These are phyloP conservation scores for Mycena latifolia DNA, from an alignment of 768 basidiomycete species.

Conservation along the genomic window DNA sequence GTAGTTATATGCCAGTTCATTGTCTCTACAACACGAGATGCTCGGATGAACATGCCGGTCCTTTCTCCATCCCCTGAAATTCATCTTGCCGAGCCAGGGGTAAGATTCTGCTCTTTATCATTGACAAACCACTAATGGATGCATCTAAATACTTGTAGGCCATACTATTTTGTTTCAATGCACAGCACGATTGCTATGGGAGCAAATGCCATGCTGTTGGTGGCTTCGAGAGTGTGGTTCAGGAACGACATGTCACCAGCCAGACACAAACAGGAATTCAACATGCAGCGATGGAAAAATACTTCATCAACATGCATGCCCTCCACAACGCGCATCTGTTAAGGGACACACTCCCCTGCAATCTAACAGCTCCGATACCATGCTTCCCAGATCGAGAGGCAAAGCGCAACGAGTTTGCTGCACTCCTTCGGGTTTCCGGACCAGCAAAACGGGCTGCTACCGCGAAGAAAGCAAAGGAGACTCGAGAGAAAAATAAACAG, in stretches of 20 bases:
- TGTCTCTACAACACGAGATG: conserved; percentile 4
- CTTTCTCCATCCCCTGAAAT: not conserved
- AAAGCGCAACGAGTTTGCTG: conserved; percentile 1
- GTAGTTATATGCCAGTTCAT: not conserved
- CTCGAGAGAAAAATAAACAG: conserved; percentile 9
- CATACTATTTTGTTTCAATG: conserved; percentile 3
- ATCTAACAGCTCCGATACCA: not conserved
- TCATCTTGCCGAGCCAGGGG: not conserved
- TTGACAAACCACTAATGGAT: no score
- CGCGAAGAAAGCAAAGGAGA: not conserved
- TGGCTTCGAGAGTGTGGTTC: not conserved
- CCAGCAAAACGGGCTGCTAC: conserved; percentile 6
- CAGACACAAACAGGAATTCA: not conserved
- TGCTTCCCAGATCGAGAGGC: not conserved
- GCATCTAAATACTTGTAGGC: not conserved
- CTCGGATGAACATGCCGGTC: conserved; percentile 17
- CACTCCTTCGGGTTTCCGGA: not conserved
- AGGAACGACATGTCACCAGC: not conserved
- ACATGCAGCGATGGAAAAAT: not conserved
- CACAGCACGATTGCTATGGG: conserved; percentile 4
- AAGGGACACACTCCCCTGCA: not conserved
- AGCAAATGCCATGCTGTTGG: not conserved
- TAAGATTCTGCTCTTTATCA: not conserved
- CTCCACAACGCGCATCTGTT: conserved; percentile 1
- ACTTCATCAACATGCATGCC: not conserved